These are phyloP conservation scores for Eucalyptus marginata DNA, from an alignment of 345 rosid genomes.

Conservation along the genomic window DNA sequence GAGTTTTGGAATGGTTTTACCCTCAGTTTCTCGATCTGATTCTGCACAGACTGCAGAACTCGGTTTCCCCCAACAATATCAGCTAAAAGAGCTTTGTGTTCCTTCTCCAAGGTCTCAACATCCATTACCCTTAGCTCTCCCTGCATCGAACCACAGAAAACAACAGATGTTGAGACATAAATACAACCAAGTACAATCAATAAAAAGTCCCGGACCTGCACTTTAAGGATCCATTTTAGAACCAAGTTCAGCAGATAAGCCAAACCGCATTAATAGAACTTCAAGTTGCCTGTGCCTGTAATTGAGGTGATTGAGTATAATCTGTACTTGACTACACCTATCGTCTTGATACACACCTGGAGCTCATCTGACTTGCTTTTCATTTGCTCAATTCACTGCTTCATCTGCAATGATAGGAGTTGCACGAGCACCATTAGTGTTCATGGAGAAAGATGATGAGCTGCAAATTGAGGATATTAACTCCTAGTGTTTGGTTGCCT, in stretches of 20 bases:
- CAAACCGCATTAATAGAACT: neutral
- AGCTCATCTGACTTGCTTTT: constrained; percentile 26
- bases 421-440: neutral
- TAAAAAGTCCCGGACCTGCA: neutral
- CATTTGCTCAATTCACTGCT: constrained; percentile 6
- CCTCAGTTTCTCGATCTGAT: constrained; percentile 44
- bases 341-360: constrained; percentile 20
- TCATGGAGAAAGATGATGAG: neutral
- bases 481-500: neutral
- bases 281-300: neutral
- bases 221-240: neutral
- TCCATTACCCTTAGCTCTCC: constrained; percentile 47
- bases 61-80: constrained; percentile 46
- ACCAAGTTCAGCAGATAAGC: neutral
- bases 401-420: constrained; percentile 24
- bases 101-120: constrained; percentile 34
- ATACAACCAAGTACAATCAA: neutral
- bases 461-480: neutral
- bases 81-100: constrained; percentile 31
- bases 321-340: neutral
- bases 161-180: neutral
- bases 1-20: constrained; percentile 2
- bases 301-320: neutral
- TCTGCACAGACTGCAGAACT: constrained; percentile 38
- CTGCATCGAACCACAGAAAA: constrained; percentile 8